Evolutionary conservation across 345 rosid genomes (phyloP), one percentile per base, ranked within the genome.

Genomic region (Noccaea bulbosa): DNA sequence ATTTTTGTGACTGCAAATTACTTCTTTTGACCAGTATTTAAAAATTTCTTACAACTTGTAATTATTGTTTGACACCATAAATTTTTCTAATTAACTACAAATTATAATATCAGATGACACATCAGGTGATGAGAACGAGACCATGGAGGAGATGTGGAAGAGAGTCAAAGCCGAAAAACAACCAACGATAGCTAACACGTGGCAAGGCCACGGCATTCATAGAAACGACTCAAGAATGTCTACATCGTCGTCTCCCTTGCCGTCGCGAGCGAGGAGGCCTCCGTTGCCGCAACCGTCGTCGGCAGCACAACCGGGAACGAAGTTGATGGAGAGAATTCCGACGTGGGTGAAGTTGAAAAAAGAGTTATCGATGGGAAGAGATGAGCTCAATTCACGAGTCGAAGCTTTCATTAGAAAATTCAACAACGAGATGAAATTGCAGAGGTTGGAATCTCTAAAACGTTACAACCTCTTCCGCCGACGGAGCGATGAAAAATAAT

Each of bases 391-490:
- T 73, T 81, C 88, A 37, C 83, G 90, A 56, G 98, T 85, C 0
- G 98, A 92, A 76, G 90, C 89, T 70, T 92, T 92, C 71, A 92
- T 92, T 9, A 84, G 58, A 58, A 91, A 91, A 78, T 87, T 91
- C 47, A 84, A 91, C 6, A 83, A 87, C 24, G 96, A 91, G 55
- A 91, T 92, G 93, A 86, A 90, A 82, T 24, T 89, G 80, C 93
- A 92, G 69, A 81, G 98, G 71, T 81, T 80, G 47, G 90, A 84
- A 79, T 83, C 93, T n/a, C 11, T 87, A 65, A 85, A 77, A 50
- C 89, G 81, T 67, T 84, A 82, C 72, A 80, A 79, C 4, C 24
- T 46, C 16, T 74, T 67, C 60, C 55, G 63, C 35, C 30, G 63
- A 43, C 34, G 49, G 2, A 67, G 15, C 35, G 73, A 74, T 63